Conservation (phyloP, 805 yeast species). For the Saccharomycopsis amapae region DNA sequence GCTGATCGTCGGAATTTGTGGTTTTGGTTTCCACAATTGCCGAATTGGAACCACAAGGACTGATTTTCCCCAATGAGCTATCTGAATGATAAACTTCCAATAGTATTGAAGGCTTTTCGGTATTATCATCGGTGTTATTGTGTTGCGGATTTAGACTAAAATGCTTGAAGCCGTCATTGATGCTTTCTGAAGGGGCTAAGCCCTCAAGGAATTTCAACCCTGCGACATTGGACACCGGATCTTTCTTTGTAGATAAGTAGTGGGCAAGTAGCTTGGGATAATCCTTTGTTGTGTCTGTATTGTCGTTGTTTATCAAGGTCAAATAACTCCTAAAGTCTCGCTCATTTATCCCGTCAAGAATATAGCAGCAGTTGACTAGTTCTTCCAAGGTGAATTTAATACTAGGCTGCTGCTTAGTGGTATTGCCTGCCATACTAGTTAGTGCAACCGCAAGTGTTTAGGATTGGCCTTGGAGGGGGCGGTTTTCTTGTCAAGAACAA, state of each 20-base stretch:
- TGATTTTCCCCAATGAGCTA: too few species aligned
- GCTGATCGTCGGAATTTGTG: too few species aligned
- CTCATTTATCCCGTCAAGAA: slow-evolving; percentile 16
- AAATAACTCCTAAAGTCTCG: slow-evolving; percentile 3
- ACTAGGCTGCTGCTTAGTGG: too few species aligned
- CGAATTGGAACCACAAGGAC: too few species aligned
- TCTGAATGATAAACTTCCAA: too few species aligned
- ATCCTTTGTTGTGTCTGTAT: background rate
- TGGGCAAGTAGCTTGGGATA: background rate
- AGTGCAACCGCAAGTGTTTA: too few species aligned
- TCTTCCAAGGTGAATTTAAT: slow-evolving; percentile 14
- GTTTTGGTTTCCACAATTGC: too few species aligned
- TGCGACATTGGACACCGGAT: background rate
- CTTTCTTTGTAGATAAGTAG: background rate
- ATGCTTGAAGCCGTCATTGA: background rate
- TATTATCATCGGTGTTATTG: background rate
- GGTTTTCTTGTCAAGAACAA: too few species aligned
- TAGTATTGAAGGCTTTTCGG: too few species aligned
- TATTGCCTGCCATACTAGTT: too few species aligned
- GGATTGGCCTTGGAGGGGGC: too few species aligned
- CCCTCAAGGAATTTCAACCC: background rate
- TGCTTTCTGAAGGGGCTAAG: background rate
- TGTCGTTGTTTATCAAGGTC: background rate
- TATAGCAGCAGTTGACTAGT: slow-evolving; percentile 18
- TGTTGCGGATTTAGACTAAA: background rate